Base-by-base conservation (phyloP, 2,329 filamentous ascomycete genomes). In the Trichoderma sp. region DNA sequence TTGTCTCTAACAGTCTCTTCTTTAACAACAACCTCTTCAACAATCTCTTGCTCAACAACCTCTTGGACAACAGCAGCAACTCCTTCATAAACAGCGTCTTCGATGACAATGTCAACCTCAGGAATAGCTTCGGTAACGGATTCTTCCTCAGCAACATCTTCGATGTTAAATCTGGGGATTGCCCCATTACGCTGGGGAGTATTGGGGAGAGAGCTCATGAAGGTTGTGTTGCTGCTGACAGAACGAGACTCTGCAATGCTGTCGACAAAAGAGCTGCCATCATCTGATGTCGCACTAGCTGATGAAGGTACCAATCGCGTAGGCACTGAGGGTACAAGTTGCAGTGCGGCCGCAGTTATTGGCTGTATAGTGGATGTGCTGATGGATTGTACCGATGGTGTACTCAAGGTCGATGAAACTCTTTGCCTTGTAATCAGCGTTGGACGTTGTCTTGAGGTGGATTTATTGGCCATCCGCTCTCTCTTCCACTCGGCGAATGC, bases 401-500 rank as follows among this genome's bases (percentile, higher is more conserved):
- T 24, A 36, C 9, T 26, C 7, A 26, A n/a, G 24, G 24, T 39
- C 21, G 61, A 24, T n/a, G 60, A 2, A n/a, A 30, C 18, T 8
- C 24, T 28, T 43, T 36, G 21, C 47, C 47, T 14, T 8, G 43
- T 7, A 56, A 26, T 34, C 3, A 21, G 51, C 26, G 24, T 26
- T 12, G 53, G 53, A 18, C 18, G 65, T 43, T 5, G 65, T 3
- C 53, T 24, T 15, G 32, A 12, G 28, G 6, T 68, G 53, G 32
- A 30, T 28, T 24, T 47, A 34, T 32, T 18, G 11, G 32, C 32
- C 2, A 58, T 68, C 6, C 65, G 53, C 7, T 68, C 32, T 21
- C 26, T 60, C 56, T 68, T 68, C 65, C 65, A 68, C n/a, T 43
- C 14, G 24, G 15, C 56, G 12, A 68, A 68, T 18, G 65, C 34